Evolutionary conservation across 2,329 filamentous ascomycete genomes (phyloP).

Genomic region (Helminthosporium solani): DNA sequence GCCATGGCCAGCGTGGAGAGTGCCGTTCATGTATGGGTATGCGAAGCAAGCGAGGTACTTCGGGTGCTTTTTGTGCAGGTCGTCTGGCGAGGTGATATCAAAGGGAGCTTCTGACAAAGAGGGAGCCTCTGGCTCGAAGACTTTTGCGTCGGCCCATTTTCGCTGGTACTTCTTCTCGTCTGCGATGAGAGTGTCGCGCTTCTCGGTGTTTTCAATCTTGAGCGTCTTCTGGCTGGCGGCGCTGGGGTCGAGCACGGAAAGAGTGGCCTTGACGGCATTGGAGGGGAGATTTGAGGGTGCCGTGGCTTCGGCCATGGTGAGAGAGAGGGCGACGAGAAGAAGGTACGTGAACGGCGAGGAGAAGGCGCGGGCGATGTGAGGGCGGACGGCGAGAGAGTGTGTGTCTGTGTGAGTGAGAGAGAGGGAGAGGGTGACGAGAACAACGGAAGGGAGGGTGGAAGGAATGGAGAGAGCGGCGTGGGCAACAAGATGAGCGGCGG

Average conservation of each 20-base stretch:
- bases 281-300: constrained; percentile 29
- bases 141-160: constrained; percentile 71
- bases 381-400: not conserved
- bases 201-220: constrained; percentile 76
- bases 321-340: not conserved
- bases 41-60: constrained; percentile 88
- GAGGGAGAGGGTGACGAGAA: too few relatives aligned
- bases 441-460: too few relatives aligned
- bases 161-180: constrained; percentile 92
- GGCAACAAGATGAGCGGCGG: too few relatives aligned
- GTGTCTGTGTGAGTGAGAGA: too few relatives aligned
- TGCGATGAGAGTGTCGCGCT: constrained; percentile 77
- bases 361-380: not conserved
- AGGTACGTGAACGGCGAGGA: too few relatives aligned
- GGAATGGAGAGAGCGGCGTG: too few relatives aligned
- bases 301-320: constrained; percentile 33
- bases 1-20: constrained; percentile 82
- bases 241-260: constrained; percentile 57
- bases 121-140: constrained; percentile 88
- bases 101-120: constrained; percentile 74
- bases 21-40: constrained; percentile 53
- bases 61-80: constrained; percentile 76
- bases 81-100: constrained; percentile 68
- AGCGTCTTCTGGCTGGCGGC: constrained; percentile 61
- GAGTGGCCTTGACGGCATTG: constrained; percentile 53